Base-by-base conservation (phyloP, 2,329 filamentous ascomycete species). In the Neodidymelliopsis sp. region DNA sequence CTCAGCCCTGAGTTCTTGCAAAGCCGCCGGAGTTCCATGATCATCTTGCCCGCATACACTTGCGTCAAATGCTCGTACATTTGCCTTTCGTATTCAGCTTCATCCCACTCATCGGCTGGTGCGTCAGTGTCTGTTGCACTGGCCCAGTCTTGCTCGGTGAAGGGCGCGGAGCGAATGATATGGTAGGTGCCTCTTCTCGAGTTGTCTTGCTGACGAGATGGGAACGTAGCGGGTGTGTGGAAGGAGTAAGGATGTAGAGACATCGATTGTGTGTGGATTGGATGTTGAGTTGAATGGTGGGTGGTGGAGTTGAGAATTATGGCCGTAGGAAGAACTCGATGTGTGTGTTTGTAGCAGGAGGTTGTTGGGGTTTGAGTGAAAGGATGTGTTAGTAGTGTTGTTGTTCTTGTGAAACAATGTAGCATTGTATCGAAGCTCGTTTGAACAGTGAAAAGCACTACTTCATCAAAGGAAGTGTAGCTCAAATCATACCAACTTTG, bases 61-160 rank as follows among this genome's bases (percentile, higher is more conserved):
- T 22, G 4, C 19, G 10, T 20, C 3, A 37, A 18, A 13, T 31
- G 33, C 9, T n/a, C 15, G 7, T 7, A 37, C 38, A 42, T 42
- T 27, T 49, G 38, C n/a, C 45, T 29, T 4, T 33, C n/a, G 19
- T 49, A 42, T 27, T 49, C 38, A 2, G 22, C 37, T 2, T 49
- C 45, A n/a, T 38, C 45, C 38, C 38, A 49, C 31, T 42, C 33
- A 13, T 49, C 45, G 22, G 45, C 33, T 12, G 31, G 19, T 2
- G 38, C 45, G 19, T 49, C 38, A 2, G 12, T 16, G 2, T 49
- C 37, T 31, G 38, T 12, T 16, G 18, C 19, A 15, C 29, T 23
- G 6, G 35, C 30, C 44, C 24, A 35, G 15, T 40, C 31, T 19
- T 41, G 44, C 20, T 36, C 20, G 25, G 31, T 30, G 22, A 37